Conservation (phyloP, 2,329 filamentous ascomycete species). For the Tolypocladium nubicola region DNA sequence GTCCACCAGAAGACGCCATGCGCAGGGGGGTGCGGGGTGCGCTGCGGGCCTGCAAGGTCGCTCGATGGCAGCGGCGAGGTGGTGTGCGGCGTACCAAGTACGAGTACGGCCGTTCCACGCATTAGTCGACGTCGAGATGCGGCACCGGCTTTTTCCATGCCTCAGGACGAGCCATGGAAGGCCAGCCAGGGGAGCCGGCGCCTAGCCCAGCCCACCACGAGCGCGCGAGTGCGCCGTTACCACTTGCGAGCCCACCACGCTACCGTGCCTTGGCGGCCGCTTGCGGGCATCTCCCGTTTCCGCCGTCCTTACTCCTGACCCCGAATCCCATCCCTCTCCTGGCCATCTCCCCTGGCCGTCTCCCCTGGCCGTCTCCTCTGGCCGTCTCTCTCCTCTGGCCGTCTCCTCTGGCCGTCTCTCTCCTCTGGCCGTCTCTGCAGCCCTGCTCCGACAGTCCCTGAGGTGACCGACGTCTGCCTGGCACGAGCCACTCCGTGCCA, state of each 20-base stretch:
- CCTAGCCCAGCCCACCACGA: background rate
- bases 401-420: too few species aligned
- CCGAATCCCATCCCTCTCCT: background rate
- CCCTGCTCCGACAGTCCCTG: background rate
- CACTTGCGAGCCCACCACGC: background rate
- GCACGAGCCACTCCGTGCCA: background rate
- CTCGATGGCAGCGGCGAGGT: background rate
- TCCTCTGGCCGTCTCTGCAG: background rate
- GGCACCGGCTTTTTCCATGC: background rate
- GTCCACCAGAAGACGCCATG: background rate
- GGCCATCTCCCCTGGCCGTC: too few species aligned
- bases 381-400: too few species aligned
- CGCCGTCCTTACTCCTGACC: background rate
- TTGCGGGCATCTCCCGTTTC: background rate
- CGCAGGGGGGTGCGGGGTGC: background rate
- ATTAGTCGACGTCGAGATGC: background rate
- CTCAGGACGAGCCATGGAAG: background rate
- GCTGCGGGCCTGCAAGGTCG: background rate
- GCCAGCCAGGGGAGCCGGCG: background rate
- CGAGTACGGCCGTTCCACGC: too few species aligned
- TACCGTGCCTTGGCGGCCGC: background rate
- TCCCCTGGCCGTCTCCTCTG: too few species aligned
- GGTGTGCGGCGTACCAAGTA: background rate
- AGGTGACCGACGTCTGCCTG: background rate
- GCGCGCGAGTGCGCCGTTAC: background rate